Conservation (phyloP, 148 eudicot genomes). For the Oxyria digyna region DNA sequence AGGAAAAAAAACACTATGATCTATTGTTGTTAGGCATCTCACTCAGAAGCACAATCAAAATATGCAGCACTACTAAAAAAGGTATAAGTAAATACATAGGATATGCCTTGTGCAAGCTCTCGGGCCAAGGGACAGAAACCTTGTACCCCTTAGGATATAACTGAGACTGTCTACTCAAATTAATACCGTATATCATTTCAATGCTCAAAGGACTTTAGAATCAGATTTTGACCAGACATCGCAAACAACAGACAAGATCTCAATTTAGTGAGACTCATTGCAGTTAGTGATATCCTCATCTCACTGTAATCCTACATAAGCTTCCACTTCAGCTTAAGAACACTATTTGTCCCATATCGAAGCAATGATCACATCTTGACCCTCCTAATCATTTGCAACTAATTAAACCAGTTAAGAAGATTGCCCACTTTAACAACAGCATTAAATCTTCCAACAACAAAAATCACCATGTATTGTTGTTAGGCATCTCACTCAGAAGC, state of each 20-base stretch:
- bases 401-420: background rate
- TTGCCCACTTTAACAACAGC: background rate
- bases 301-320: too few relatives aligned
- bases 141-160: constrained; percentile 58
- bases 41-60: background rate
- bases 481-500: background rate
- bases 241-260: too few relatives aligned
- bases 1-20: background rate
- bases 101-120: constrained; percentile 73
- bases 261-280: too few relatives aligned
- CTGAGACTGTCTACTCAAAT: too few relatives aligned
- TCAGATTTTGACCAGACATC: too few relatives aligned
- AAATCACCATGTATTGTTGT: background rate
- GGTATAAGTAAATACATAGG: background rate
- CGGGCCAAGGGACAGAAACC: constrained; percentile 78
- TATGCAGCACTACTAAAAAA: background rate
- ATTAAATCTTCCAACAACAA: background rate
- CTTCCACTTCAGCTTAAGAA: too few relatives aligned
- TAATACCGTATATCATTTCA: too few relatives aligned
- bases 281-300: too few relatives aligned
- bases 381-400: background rate
- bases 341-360: too few relatives aligned
- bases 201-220: too few relatives aligned
- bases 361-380: too few relatives aligned
- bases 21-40: background rate